Base-by-base conservation (phyloP, 2,329 filamentous ascomycete genomes). In the Sarocladium strictum region DNA sequence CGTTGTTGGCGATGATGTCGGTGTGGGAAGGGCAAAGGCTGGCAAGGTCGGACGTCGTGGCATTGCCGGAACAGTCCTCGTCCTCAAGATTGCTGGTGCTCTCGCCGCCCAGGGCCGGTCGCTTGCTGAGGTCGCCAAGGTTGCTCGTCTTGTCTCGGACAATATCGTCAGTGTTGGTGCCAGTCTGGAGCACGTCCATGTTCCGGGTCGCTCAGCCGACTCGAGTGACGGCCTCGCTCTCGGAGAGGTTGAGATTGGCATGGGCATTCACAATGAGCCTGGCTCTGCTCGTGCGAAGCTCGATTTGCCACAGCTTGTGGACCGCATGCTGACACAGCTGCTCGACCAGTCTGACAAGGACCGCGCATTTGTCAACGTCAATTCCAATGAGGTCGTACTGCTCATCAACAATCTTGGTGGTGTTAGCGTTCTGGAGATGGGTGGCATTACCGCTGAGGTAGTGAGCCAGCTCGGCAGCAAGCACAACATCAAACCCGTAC, bases 1-100 rank as follows among this genome's bases (percentile, higher is more conserved):
- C 10, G 87, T 96, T 9, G 90, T 97, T 7, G 90, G 86, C 5
- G 93, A 97, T 64, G 93, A 97, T 69, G 91, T 92, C 2, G 91
- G 92, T 41, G 92, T 97, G 45, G 92, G 92, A 1, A 78, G 90
- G 56, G 77, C 75, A 53, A 86, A 86, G 66, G 86, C 88, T 11
- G 92, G 93, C n/a, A 97, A 97, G 68, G 93, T 97, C 15, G 93
- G 93, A 1, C 77, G 93, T 53, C 81, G 93, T 65, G 93, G 93
- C 53, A 94, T 97, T 68, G 92, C 90, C 2, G 93, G 93, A 29
- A 95, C 91, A 5, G 89, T 96, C 37, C 75, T 97, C 23, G 89
- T 97, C n/a, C 80, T 92, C 62, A 97, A 97, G 78, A 88, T 96
- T 64, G 80, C 86, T 14, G 91, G 93, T 10, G 93, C 91, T 6